These are phyloP conservation scores for Amanita thiersii DNA, from an alignment of 768 basidiomycete species.

Conservation along the genomic window DNA sequence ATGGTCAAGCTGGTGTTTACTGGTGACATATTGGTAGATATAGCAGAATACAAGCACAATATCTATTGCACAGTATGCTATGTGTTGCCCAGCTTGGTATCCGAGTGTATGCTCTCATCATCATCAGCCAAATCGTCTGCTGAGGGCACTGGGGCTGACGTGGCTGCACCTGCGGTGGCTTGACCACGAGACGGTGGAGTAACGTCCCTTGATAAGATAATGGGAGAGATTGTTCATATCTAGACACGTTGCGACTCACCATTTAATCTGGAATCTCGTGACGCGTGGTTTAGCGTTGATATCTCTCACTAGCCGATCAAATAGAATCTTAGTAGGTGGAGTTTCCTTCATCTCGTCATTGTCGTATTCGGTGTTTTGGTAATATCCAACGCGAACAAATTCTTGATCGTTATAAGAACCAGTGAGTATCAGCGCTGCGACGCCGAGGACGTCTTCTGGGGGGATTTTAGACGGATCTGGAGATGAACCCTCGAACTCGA, in stretches of 20 bases:
- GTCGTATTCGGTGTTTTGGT: slow-evolving; percentile 98
- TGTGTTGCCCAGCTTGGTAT: too few species aligned
- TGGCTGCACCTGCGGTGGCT: slow-evolving; percentile 50
- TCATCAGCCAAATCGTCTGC: slow-evolving; percentile 53
- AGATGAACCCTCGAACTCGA: slow-evolving; percentile 87
- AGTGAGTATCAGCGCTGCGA: slow-evolving; percentile 94
- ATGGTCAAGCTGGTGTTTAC: too few species aligned
- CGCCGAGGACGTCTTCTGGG: slow-evolving; percentile 84
- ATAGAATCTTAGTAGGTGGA: slow-evolving; percentile 60
- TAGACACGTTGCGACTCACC: slow-evolving; percentile 35
- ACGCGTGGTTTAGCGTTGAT: slow-evolving; percentile 90
- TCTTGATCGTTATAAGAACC: slow-evolving; percentile 96
- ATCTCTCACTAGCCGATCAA: slow-evolving; percentile 78
- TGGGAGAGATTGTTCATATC: slow-evolving; percentile 5
- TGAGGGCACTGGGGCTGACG: slow-evolving; percentile 67
- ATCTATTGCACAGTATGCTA: too few species aligned
- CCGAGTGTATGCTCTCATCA: slow-evolving; percentile 14
- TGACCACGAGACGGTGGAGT: slow-evolving; percentile 37
- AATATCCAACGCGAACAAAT: slow-evolving; percentile 99
- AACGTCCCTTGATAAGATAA: slow-evolving; percentile 46
- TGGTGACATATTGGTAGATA: too few species aligned
- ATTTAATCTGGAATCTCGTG: slow-evolving; percentile 87
- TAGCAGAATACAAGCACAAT: too few species aligned
- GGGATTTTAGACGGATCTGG: slow-evolving; percentile 85
- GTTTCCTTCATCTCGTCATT: slow-evolving; percentile 83